Base-by-base conservation (phyloP, 2,329 filamentous ascomycete genomes). In the Beauveria bassiana region DNA sequence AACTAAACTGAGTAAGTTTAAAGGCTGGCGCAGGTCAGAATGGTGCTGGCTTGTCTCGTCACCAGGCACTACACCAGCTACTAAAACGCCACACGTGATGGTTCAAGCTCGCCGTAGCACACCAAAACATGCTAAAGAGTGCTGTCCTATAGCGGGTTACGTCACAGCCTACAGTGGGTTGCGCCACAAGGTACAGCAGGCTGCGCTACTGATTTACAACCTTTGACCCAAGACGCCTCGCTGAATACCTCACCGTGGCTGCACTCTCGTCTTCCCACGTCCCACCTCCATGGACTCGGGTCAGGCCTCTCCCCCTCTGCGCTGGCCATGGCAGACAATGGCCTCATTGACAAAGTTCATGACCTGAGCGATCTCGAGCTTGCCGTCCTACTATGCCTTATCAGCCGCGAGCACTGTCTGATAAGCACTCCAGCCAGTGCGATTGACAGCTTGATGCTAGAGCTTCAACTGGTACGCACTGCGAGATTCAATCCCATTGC, bases 311-410 rank as follows among this genome's bases (percentile, higher is more conserved):
- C 59, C 18, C 52, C 40, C 62, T 40, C 47, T 71, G 55, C 46
- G n/a, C 67, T 64, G 64, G 69, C 64, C 69, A 89, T 89, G 86
- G 85, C 83, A 73, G 78, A 84, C 76, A 79, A 82, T 69, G 74
- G 76, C 61, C 79, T 92, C 64, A 77, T 87, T 64, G 79, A 83
- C 65, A 88, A 88, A 73, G 83, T 96, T 68, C 89, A 93, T 70
- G 82, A 85, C 67, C 80, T 98, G 65, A 90, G 88, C 69, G 93
- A 97, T 76, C 81, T 97, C 46, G 93, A 97, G 75, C 84, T 98
- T 63, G 95, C 93, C 26, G 78, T 89, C 16, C 81, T 98, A 46
- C 83, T 97, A 56, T 93, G 89, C 70, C 83, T 98, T 57, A 81
- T 92, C 64, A 86, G 87, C 63, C 83, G 87, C 66, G 90, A 96